phyloP scores from a whole-genome alignment of 2,329 filamentous ascomycete species.

The Claviceps sp. region DNA sequence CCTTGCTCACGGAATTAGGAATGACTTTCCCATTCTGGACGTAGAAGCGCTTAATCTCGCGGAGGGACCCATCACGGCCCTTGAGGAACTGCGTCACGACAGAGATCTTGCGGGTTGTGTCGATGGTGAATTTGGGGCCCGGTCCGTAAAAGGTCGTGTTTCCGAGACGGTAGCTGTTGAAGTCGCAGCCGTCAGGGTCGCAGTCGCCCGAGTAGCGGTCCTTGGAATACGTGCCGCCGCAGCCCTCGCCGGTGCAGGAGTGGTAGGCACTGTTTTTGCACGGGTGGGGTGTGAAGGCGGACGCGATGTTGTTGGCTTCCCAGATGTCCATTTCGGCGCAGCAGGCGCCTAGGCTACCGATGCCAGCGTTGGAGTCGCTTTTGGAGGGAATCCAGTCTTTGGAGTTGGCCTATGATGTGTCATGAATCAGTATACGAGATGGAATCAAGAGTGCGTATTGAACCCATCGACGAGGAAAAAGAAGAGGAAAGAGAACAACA shows the following conservation, averaged over 20 bases:
- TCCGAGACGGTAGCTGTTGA: slow-evolving; percentile 56
- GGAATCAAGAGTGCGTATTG: not conserved
- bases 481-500: not conserved
- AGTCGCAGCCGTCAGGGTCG: slow-evolving; percentile 58
- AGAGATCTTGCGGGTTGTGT: slow-evolving; percentile 46
- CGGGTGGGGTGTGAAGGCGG: slow-evolving; percentile 52
- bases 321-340: slow-evolving; percentile 51
- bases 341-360: slow-evolving; percentile 40
- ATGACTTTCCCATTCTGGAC: slow-evolving; percentile 49
- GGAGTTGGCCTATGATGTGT: slow-evolving; percentile 17
- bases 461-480: not conserved
- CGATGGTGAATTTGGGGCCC: slow-evolving; percentile 38
- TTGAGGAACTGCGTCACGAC: slow-evolving; percentile 53
- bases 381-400: slow-evolving; percentile 37
- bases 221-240: slow-evolving; percentile 37
- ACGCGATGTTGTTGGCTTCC: slow-evolving; percentile 54
- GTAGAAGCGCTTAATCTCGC: slow-evolving; percentile 51
- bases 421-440: no score
- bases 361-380: slow-evolving; percentile 41
- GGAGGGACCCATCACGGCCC: slow-evolving; percentile 35
- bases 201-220: slow-evolving; percentile 49
- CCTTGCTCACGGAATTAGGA: slow-evolving; percentile 8
- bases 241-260: slow-evolving; percentile 36
- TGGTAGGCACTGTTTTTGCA: slow-evolving; percentile 38
- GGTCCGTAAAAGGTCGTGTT: slow-evolving; percentile 48